These are phyloP conservation scores for Trichoderma brevicompactum DNA, from an alignment of 2,329 filamentous ascomycete genomes.

Conservation along the genomic window DNA sequence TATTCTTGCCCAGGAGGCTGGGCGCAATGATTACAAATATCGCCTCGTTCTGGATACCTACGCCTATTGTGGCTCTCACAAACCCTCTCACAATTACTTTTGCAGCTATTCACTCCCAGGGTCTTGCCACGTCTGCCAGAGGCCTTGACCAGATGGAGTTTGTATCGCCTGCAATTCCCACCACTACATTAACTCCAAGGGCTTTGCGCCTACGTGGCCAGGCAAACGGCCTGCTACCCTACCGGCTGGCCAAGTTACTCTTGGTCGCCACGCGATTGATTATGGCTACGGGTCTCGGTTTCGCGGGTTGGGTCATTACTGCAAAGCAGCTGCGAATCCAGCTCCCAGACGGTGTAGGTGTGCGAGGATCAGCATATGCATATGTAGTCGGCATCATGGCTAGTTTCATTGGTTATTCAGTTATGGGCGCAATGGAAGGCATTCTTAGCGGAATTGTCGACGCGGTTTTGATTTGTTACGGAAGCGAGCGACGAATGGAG, in stretches of 20 bases:
- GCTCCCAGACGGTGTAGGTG: slow-evolving; percentile 55
- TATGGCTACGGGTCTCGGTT: slow-evolving; percentile 86
- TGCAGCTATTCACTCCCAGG: slow-evolving; percentile 88
- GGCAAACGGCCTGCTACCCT: slow-evolving; percentile 71
- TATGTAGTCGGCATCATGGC: slow-evolving; percentile 93
- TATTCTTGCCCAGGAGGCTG: slow-evolving; percentile 76
- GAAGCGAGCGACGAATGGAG: slow-evolving; percentile 76
- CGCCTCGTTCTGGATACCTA: slow-evolving; percentile 80
- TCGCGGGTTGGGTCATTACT: slow-evolving; percentile 95
- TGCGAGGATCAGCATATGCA: slow-evolving; percentile 85
- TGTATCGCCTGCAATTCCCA: slow-evolving; percentile 72
- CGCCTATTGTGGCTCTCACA: slow-evolving; percentile 81
- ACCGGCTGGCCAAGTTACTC: slow-evolving; percentile 87
- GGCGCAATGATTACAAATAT: slow-evolving; percentile 70
- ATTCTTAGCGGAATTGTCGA: slow-evolving; percentile 86
- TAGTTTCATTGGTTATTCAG: slow-evolving; percentile 91
- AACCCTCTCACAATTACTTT: slow-evolving; percentile 93
- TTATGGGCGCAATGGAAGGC: slow-evolving; percentile 88
- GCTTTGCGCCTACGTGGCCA: slow-evolving; percentile 51
- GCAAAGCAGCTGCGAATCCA: slow-evolving; percentile 74
- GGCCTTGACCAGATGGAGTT: slow-evolving; percentile 83
- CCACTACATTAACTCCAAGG: slow-evolving; percentile 69
- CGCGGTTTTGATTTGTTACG: slow-evolving; percentile 90
- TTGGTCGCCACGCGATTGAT: slow-evolving; percentile 89
- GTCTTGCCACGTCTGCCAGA: slow-evolving; percentile 75